Conservation (phyloP, 768 basidiomycete genomes). For the Termitomyces sp. region DNA sequence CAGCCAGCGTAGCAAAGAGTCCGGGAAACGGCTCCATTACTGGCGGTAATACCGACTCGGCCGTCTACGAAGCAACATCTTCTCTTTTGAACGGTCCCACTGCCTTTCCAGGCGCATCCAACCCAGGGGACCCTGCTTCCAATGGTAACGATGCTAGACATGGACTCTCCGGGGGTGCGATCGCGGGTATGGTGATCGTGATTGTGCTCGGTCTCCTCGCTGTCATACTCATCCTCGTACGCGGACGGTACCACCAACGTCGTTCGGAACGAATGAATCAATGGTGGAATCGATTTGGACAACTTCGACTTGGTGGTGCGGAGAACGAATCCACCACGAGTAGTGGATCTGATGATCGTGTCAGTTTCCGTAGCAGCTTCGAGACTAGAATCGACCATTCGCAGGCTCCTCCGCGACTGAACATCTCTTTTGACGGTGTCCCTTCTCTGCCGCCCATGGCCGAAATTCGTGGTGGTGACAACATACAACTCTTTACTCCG, state of each 20-base stretch:
- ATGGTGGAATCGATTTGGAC: conserved; percentile 30
- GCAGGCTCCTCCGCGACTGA: conserved; percentile 18
- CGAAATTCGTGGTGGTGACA: conserved; percentile 34
- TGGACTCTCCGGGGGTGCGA: conserved; percentile 36
- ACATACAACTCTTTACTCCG: conserved; percentile 5
- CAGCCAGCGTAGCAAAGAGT: conserved; percentile 1
- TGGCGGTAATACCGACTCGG: not conserved
- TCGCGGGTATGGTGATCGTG: conserved; percentile 39
- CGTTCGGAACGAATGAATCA: conserved; percentile 34
- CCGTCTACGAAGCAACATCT: conserved; percentile 1
- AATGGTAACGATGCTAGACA: not conserved
- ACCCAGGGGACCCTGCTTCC: not conserved
- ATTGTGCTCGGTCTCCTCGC: conserved; percentile 27
- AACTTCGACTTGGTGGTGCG: conserved; percentile 13
- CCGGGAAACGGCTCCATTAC: not conserved
- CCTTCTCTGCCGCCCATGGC: conserved; percentile 50
- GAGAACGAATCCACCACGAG: conserved; percentile 20
- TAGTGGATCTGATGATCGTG: conserved; percentile 10
- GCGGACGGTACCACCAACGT: conserved; percentile 25
- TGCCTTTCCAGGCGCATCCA: conserved; percentile 5
- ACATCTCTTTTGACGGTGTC: conserved; percentile 17
- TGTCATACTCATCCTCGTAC: conserved; percentile 35
- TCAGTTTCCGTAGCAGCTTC: conserved; percentile 51
- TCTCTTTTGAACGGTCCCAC: conserved; percentile 6
- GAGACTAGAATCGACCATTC: conserved; percentile 54